A percentile compares a stretch with the other conserved stretches of the same genome.
Evolutionary conservation across 352 stramenopile genomes (phyloP).

Genomic region (Pythium brachiatum): DNA sequence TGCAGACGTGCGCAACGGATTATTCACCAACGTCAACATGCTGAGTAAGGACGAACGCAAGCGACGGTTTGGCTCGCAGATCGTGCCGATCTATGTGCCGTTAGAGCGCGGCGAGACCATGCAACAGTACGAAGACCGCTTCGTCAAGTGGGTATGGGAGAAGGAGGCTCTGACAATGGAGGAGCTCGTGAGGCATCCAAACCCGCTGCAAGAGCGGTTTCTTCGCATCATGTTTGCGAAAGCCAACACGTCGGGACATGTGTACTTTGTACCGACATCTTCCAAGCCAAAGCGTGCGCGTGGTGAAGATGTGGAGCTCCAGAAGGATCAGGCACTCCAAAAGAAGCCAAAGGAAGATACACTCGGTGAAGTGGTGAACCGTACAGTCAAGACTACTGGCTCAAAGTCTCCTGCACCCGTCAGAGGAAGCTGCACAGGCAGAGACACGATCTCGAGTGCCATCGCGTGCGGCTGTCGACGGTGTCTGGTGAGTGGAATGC

Average conservation of each 20-base stretch:
- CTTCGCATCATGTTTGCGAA: not conserved
- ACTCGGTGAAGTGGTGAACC: too few relatives aligned
- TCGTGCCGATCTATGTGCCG: slow-evolving; percentile 7
- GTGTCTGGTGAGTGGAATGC: slow-evolving; percentile 22
- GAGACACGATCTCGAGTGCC: not conserved
- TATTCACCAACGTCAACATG: not conserved
- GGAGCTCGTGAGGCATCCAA: slow-evolving; percentile 1
- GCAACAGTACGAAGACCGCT: slow-evolving; percentile 12
- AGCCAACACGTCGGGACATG: not conserved
- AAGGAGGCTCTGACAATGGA: not conserved
- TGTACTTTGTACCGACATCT: not conserved
- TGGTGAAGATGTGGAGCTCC: not conserved
- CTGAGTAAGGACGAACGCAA: not conserved
- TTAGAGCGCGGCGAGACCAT: slow-evolving; percentile 7
- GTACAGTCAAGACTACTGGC: too few relatives aligned
- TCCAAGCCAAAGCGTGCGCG: not conserved
- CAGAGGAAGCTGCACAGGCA: not conserved
- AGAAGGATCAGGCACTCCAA: too few relatives aligned
- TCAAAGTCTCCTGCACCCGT: too few relatives aligned
- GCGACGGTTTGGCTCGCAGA: not conserved
- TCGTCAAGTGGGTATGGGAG: slow-evolving; percentile 8
- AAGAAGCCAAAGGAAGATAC: too few relatives aligned
- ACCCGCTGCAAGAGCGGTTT: slow-evolving; percentile 4
- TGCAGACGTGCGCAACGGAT: not conserved
- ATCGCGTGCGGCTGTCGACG: slow-evolving; percentile 12